Evolutionary conservation across 2,329 filamentous ascomycete genomes (phyloP).

Genomic region (Fusarium sp.): DNA sequence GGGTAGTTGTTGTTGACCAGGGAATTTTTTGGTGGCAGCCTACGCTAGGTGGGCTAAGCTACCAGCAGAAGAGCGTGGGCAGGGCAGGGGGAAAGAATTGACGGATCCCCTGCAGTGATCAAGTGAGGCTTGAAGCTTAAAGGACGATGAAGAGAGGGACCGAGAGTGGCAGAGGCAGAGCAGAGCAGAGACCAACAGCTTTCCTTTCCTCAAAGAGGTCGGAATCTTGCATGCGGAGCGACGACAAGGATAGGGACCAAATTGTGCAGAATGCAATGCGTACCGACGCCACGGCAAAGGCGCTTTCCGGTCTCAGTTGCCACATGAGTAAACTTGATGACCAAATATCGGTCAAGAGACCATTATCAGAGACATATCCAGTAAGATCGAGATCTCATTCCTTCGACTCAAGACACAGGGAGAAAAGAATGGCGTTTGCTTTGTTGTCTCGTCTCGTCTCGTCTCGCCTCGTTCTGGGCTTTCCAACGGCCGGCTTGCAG

Average conservation of each 20-base stretch:
- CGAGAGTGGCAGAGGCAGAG: not conserved
- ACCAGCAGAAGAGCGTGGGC: slow-evolving; percentile 10
- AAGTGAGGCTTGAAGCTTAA: slow-evolving; percentile 16
- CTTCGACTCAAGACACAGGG: not conserved
- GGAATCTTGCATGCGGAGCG: slow-evolving; percentile 5
- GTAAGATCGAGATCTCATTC: not conserved
- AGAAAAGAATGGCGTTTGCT: not conserved
- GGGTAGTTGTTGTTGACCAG: not conserved
- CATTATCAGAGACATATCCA: not conserved
- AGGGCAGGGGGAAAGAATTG: not conserved
- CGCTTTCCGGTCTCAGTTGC: slow-evolving; percentile 4
- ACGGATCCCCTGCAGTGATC: slow-evolving; percentile 1
- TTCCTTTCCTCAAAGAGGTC: not conserved
- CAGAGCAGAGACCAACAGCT: not conserved
- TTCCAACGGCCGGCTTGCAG: slow-evolving; percentile 30
- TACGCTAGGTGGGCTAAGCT: not conserved
- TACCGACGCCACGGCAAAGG: slow-evolving; percentile 6
- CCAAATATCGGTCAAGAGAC: not conserved
- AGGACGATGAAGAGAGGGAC: not conserved
- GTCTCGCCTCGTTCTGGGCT: slow-evolving; percentile 6
- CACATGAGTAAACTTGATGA: not conserved
- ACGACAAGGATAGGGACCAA: not conserved
- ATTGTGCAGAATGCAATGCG: slow-evolving; percentile 2
- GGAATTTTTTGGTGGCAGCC: slow-evolving; percentile 15
- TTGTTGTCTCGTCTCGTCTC: slow-evolving; percentile 2